Evolutionary conservation across 202 grass and related monocot genomes (phyloP), one percentile per base, ranked within the genome.

Genomic region (Tripidium arundinaceum): DNA sequence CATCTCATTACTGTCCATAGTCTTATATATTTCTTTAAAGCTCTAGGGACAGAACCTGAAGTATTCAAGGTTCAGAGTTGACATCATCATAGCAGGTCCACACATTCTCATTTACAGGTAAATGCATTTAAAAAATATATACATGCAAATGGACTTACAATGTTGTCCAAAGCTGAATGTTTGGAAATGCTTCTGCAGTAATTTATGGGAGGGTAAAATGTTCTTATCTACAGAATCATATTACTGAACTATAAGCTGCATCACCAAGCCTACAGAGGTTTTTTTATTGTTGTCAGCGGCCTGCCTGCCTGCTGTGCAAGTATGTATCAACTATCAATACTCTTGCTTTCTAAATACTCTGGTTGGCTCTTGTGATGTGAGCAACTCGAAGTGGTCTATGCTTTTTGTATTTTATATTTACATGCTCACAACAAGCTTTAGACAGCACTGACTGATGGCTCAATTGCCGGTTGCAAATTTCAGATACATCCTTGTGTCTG

Each of bases 341-440:
- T 72, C 67, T 74, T 78, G 65, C 83, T 68, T 74, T 89, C 50
- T 74, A 62, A 33, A 33, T 38, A 73, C 60, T 67, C 59, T 77
- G 66, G 6, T 67, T 54, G 79, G 66, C 27, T 79, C 62, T 57
- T 62, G 31, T 68, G 78, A 77, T 46, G 78, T 82, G 46, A 78
- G 29, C 67, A 66, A 52, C 45, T 78, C 65, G 57, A 40, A 83
- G 72, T 77, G 37, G 22, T 26, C 41, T 74, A 40, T 67, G 49
- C 39, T 26, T 85, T 78, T 78, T 81, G 43, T 39, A 58, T 78
- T 85, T 85, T 85, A 52, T 77, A 81, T 82, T 81, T 29, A 68
- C 31, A 82, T 46, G 72, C 77, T 72, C 52, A 82, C 28, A 24
- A 18, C 65, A 78, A 43, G 82, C 31, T 81, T 89, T 74, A 55